Percentiles rank a stretch among this genome's conserved stretches.
phyloP scores from a whole-genome alignment of 2,329 filamentous ascomycete genomes.

The Capronia coronata region DNA sequence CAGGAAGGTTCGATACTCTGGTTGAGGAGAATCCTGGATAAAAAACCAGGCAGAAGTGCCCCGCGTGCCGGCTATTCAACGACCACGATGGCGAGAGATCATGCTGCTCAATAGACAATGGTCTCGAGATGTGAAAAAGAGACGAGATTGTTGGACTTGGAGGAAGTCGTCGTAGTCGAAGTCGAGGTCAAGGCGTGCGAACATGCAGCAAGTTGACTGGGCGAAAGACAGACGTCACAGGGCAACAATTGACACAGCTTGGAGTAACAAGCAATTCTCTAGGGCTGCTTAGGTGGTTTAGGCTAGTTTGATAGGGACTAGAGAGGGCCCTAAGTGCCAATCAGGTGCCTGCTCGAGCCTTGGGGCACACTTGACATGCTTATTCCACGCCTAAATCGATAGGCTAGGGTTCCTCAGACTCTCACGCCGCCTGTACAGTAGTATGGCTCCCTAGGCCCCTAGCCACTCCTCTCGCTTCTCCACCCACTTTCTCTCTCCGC shows the following conservation, averaged over 20 bases:
- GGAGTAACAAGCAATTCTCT: too few species aligned
- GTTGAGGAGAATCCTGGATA: not conserved
- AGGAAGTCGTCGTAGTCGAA: too few species aligned
- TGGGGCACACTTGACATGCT: not conserved
- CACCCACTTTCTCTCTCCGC: not conserved
- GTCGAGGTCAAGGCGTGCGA: conserved; percentile 9
- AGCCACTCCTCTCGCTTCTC: not conserved
- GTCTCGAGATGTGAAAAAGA: not conserved
- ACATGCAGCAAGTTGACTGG: conserved; percentile 11
- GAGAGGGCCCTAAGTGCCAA: too few species aligned
- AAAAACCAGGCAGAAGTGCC: conserved; percentile 4
- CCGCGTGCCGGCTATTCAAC: too few species aligned
- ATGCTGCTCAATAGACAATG: not conserved
- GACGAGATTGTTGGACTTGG: not conserved
- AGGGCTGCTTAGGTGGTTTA: too few species aligned
- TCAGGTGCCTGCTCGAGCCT: too few species aligned
- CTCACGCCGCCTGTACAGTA: too few species aligned
- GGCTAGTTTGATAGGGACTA: too few species aligned
- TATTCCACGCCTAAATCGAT: not conserved
- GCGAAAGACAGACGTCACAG: conserved; percentile 4
- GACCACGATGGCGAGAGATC: not conserved
- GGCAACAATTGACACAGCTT: not conserved
- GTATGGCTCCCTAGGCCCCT: too few species aligned
- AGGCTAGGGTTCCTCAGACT: too few species aligned
- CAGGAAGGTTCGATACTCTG: not conserved